Percentiles rank a stretch among this genome's conserved stretches.
Conservation (phyloP, 495 filamentous ascomycete species). For the Penicillium malachiteum region DNA sequence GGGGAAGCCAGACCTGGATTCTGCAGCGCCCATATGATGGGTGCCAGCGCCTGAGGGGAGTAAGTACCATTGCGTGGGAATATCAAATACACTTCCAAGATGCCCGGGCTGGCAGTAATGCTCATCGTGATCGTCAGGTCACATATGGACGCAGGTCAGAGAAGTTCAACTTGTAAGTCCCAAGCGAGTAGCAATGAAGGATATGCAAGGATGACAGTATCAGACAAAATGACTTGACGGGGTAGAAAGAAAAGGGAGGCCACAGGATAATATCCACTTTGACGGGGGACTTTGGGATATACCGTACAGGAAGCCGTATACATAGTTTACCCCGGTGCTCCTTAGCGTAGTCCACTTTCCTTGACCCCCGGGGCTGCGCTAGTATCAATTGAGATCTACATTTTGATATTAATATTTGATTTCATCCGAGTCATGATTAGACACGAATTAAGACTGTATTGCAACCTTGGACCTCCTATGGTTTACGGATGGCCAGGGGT, state of each 20-base stretch:
- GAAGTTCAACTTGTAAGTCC: neutral
- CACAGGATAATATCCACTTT: neutral
- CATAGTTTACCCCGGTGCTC: neutral
- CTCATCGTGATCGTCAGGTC: neutral
- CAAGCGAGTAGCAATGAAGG: neutral
- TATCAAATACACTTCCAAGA: slow-evolving; percentile 4
- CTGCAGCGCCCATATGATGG: slow-evolving; percentile 3
- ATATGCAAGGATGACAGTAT: neutral
- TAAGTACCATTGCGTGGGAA: slow-evolving; percentile 8
- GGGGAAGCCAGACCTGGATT: neutral
- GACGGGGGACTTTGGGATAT: neutral
- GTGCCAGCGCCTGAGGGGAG: neutral
- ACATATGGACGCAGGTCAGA: neutral
- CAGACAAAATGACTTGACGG: neutral
- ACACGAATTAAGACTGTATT: too few species aligned
- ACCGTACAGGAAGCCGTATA: neutral
- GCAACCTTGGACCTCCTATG: too few species aligned
- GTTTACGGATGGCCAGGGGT: too few species aligned
- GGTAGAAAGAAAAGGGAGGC: neutral
- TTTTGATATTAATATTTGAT: too few species aligned
- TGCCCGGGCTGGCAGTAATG: neutral
- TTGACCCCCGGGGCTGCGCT: neutral
- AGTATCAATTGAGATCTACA: neutral
- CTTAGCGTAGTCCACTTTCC: neutral
- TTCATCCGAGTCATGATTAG: too few species aligned